Conservation (phyloP, 805 yeast species). For the Scheffersomyces spartinae region DNA sequence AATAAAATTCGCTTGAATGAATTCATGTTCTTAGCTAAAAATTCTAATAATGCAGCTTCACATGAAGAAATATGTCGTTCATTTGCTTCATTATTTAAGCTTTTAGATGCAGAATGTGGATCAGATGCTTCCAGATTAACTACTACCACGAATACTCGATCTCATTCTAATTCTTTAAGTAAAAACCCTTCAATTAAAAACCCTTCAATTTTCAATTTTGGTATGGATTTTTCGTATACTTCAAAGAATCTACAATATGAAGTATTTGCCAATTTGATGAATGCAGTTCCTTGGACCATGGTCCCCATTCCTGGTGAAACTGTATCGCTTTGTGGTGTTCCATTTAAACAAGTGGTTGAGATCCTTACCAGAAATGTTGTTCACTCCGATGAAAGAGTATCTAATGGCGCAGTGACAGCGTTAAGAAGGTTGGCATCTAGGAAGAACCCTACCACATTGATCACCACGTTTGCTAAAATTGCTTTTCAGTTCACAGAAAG, state of each 20-base stretch:
- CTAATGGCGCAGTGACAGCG: constrained; percentile 52
- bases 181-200: too few species aligned
- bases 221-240: constrained; percentile 21
- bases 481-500: constrained; percentile 75
- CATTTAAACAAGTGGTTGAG: constrained; percentile 60
- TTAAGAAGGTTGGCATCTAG: constrained; percentile 56
- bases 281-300: constrained; percentile 58
- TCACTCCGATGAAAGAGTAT: constrained; percentile 51
- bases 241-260: constrained; percentile 37
- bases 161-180: too few species aligned
- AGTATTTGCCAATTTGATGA: constrained; percentile 57
- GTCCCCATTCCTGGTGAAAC: constrained; percentile 17
- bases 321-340: constrained; percentile 37
- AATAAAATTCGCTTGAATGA: constrained; percentile 13
- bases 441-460: constrained; percentile 56
- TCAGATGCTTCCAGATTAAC: constrained; percentile 27
- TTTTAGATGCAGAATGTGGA: constrained; percentile 48
- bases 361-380: constrained; percentile 65
- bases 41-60: constrained; percentile 34
- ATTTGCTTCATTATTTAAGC: constrained; percentile 41
- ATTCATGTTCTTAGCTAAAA: constrained; percentile 30
- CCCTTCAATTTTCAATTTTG: constrained; percentile 27
- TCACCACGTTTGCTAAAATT: constrained; percentile 65
- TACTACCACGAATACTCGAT: constrained; percentile 4
- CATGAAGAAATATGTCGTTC: constrained; percentile 65